Conservation (phyloP, 1,284 basidiomycete species). For the Coniophora puteana region DNA sequence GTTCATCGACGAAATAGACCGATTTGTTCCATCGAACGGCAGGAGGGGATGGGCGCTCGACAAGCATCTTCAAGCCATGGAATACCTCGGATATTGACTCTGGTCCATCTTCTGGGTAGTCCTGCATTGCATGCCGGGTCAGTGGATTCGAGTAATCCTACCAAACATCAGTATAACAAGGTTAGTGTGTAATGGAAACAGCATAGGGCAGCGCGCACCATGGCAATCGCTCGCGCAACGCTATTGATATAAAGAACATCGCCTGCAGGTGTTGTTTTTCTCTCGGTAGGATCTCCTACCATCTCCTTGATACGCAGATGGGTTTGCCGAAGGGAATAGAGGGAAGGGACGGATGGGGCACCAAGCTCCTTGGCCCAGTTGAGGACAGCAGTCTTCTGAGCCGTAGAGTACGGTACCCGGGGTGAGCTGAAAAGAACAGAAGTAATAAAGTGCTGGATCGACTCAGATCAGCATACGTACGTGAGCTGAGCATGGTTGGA, state of each 20-base stretch:
- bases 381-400: constrained; percentile 1
- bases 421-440: constrained; percentile 1
- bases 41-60: neutral
- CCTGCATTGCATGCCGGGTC: constrained; percentile 18
- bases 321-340: constrained; percentile 13
- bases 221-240: constrained; percentile 17
- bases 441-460: constrained; percentile 1
- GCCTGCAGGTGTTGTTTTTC: constrained; percentile 11
- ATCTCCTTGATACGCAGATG: constrained; percentile 10
- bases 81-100: constrained; percentile 19
- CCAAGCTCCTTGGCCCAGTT: constrained; percentile 2
- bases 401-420: neutral
- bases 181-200: neutral
- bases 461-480: too few relatives aligned
- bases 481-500: neutral
- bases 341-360: neutral
- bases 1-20: constrained; percentile 1
- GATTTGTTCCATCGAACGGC: neutral
- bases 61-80: constrained; percentile 21
- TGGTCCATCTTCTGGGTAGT: constrained; percentile 23
- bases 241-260: constrained; percentile 28
- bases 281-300: constrained; percentile 17
- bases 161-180: neutral
- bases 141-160: constrained; percentile 28
- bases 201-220: constrained; percentile 9